phyloP scores from a whole-genome alignment of 148 eudicot genomes.

The Limonium bicolor region DNA sequence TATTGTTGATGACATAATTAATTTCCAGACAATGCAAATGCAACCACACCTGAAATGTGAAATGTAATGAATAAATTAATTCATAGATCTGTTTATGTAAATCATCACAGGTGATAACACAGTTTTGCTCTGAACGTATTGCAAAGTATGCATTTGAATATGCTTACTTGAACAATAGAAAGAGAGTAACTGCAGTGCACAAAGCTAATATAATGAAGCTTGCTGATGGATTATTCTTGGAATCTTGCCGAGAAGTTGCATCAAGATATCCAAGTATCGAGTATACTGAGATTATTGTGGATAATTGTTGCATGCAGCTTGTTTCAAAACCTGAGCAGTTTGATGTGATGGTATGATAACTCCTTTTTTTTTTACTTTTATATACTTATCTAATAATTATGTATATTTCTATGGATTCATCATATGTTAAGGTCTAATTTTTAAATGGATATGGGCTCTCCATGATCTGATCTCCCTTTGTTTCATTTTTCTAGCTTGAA shows the following conservation, averaged over 20 bases:
- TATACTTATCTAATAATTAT: background rate
- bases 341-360: slow-evolving; percentile 65
- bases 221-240: slow-evolving; percentile 84
- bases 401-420: background rate
- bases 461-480: too few species aligned
- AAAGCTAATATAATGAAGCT: slow-evolving; percentile 92
- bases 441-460: too few species aligned
- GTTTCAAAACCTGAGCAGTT: slow-evolving; percentile 87
- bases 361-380: background rate
- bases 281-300: slow-evolving; percentile 75
- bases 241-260: slow-evolving; percentile 79
- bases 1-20: too few species aligned
- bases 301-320: slow-evolving; percentile 94
- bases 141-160: slow-evolving; percentile 85
- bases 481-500: background rate
- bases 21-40: too few species aligned
- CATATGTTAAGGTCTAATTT: background rate
- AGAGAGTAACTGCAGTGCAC: slow-evolving; percentile 87
- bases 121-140: slow-evolving; percentile 83
- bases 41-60: too few species aligned
- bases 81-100: background rate
- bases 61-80: background rate
- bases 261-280: slow-evolving; percentile 54
- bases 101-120: slow-evolving; percentile 54
- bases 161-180: slow-evolving; percentile 76